A percentile compares a stretch with the other conserved stretches of the same genome.
These are phyloP conservation scores for Talaromyces sp. DNA, from an alignment of 2,329 filamentous ascomycete species.

Conservation along the genomic window DNA sequence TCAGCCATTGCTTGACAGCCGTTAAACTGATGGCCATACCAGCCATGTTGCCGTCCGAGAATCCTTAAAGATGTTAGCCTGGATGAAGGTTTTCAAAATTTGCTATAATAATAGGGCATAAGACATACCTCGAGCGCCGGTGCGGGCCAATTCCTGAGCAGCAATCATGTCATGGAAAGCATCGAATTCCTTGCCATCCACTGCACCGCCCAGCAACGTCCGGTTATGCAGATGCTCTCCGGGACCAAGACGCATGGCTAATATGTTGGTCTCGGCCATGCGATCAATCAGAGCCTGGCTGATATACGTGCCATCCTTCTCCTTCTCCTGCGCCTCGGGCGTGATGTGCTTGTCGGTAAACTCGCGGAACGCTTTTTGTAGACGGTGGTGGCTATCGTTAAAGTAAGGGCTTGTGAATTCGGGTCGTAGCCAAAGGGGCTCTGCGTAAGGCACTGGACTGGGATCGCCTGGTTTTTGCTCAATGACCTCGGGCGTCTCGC, in stretches of 20 bases:
- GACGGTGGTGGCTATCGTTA: conserved; percentile 64
- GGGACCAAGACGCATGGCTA: conserved; percentile 79
- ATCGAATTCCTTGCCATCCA: conserved; percentile 77
- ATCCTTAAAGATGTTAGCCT: conserved; percentile 43
- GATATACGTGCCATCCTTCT: conserved; percentile 69
- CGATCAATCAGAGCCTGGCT: conserved; percentile 66
- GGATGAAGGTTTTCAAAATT: neutral
- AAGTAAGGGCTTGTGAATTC: conserved; percentile 77
- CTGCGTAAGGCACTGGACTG: conserved; percentile 74
- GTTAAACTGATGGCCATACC: conserved; percentile 81
- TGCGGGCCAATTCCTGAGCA: conserved; percentile 66
- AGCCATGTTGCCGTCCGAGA: conserved; percentile 82
- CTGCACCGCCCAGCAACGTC: conserved; percentile 61
- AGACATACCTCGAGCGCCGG: conserved; percentile 59
- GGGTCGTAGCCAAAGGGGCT: conserved; percentile 76
- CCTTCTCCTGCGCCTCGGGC: conserved; percentile 71
- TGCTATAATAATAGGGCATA: neutral
- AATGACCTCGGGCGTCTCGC: conserved; percentile 71
- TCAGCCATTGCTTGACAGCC: conserved; percentile 74
- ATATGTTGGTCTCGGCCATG: conserved; percentile 68
- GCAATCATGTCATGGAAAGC: conserved; percentile 81
- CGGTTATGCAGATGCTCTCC: conserved; percentile 75
- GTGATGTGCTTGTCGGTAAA: conserved; percentile 69
- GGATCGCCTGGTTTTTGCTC: conserved; percentile 67
- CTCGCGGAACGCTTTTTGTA: conserved; percentile 66